These are phyloP conservation scores for Calonectria multiphialidica DNA, from an alignment of 2,329 filamentous ascomycete species.

Conservation along the genomic window DNA sequence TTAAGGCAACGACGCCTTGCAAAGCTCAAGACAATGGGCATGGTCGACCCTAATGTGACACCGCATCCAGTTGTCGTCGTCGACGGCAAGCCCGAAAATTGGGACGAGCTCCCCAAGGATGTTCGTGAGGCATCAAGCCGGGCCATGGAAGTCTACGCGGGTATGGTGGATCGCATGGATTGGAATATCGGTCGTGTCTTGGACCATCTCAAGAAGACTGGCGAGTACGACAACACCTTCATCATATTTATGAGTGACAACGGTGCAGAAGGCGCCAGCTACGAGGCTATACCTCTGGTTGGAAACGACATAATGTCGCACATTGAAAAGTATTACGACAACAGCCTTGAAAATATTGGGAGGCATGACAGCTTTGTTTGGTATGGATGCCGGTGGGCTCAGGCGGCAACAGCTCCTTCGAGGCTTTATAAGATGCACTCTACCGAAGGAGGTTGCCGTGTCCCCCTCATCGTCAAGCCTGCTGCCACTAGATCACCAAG, in stretches of 20 bases:
- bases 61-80: slow-evolving; percentile 55
- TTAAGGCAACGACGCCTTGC: slow-evolving; percentile 65
- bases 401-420: slow-evolving; percentile 53
- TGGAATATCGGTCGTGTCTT: slow-evolving; percentile 70
- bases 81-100: slow-evolving; percentile 55
- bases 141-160: slow-evolving; percentile 73
- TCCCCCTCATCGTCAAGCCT: slow-evolving; percentile 52
- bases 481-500: neutral
- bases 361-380: slow-evolving; percentile 30
- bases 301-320: neutral
- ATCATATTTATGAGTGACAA: slow-evolving; percentile 74
- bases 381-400: slow-evolving; percentile 34
- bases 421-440: slow-evolving; percentile 55
- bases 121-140: slow-evolving; percentile 60
- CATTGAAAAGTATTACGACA: slow-evolving; percentile 32
- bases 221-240: slow-evolving; percentile 73
- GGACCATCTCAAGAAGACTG: slow-evolving; percentile 65
- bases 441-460: slow-evolving; percentile 61
- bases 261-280: slow-evolving; percentile 69
- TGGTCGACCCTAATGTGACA: slow-evolving; percentile 62
- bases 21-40: slow-evolving; percentile 66
- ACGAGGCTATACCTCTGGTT: slow-evolving; percentile 24
- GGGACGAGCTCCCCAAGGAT: slow-evolving; percentile 55
- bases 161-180: slow-evolving; percentile 74
- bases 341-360: slow-evolving; percentile 30